These are phyloP conservation scores for Chrysanthemum makinoi DNA, from an alignment of 129 eudicot species.

Conservation along the genomic window DNA sequence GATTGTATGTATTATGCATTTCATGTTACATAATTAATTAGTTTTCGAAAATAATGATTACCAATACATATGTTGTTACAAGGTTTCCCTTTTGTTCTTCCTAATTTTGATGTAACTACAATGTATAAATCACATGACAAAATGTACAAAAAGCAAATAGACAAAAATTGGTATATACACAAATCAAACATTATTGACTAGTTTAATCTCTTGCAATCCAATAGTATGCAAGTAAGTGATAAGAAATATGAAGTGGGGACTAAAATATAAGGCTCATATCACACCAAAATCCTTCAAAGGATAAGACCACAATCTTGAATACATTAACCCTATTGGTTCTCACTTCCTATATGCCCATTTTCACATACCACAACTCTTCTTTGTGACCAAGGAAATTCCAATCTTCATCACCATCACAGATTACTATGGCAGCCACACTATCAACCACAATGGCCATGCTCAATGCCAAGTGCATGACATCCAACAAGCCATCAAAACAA, in stretches of 20 bases:
- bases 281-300: slow-evolving; percentile 37
- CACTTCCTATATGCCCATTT: slow-evolving; percentile 35
- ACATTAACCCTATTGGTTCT: slow-evolving; percentile 43
- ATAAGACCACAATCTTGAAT: slow-evolving; percentile 61
- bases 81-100: neutral
- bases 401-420: slow-evolving; percentile 19
- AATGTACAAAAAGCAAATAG: neutral
- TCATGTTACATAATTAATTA: slow-evolving; percentile 5
- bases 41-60: too few relatives aligned
- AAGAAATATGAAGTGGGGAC: slow-evolving; percentile 43
- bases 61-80: neutral
- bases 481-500: slow-evolving; percentile 39
- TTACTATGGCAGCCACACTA: slow-evolving; percentile 70
- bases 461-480: slow-evolving; percentile 48
- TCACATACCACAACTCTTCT: neutral
- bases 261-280: slow-evolving; percentile 47
- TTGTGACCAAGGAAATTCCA: neutral
- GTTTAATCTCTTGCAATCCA: neutral
- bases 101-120: neutral
- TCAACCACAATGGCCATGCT: slow-evolving; percentile 74
- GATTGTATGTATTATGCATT: neutral
- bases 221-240: slow-evolving; percentile 36
- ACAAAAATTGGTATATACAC: neutral
- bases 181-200: neutral
- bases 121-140: slow-evolving; percentile 1